Evolutionary conservation across 192 early-diverging fungal genomes (phyloP).

Genomic region (Chytriomyces sp.): DNA sequence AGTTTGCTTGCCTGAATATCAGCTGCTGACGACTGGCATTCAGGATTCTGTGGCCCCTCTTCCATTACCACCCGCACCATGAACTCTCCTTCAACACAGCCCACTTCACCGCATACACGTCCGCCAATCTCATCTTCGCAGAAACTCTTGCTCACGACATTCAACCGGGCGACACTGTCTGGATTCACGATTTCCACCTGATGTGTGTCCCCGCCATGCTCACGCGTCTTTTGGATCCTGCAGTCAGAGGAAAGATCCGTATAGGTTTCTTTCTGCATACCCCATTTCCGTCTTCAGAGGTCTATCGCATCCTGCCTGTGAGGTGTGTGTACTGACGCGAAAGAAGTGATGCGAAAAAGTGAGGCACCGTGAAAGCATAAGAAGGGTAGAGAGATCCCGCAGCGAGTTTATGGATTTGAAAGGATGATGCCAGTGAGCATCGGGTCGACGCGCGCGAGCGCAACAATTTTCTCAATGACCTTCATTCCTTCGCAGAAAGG

Average conservation of each 20-base stretch:
- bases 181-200: constrained; percentile 90
- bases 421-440: too few relatives aligned
- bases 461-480: too few relatives aligned
- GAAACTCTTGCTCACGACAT: constrained; percentile 82
- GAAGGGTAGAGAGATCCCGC: too few relatives aligned
- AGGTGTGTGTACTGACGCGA: too few relatives aligned
- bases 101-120: constrained; percentile 93
- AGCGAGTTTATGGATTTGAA: too few relatives aligned
- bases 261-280: constrained; percentile 99
- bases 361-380: constrained; percentile 67
- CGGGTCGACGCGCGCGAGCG: too few relatives aligned
- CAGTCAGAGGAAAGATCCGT: constrained; percentile 73
- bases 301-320: constrained; percentile 72
- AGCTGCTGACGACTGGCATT: constrained; percentile 8
- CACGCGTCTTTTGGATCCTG: constrained; percentile 52
- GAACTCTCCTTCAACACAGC: constrained; percentile 96
- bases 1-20: neutral
- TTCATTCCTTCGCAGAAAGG: too few relatives aligned
- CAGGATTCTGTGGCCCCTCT: constrained; percentile 98
- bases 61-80: constrained; percentile 99
- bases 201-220: constrained; percentile 93
- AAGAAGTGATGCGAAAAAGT: too few relatives aligned
- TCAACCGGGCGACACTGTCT: constrained; percentile 71
- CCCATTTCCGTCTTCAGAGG: constrained; percentile 95
- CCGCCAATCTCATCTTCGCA: constrained; percentile 93